phyloP scores from a whole-genome alignment of 805 yeast species.

The Candida verbasci region DNA sequence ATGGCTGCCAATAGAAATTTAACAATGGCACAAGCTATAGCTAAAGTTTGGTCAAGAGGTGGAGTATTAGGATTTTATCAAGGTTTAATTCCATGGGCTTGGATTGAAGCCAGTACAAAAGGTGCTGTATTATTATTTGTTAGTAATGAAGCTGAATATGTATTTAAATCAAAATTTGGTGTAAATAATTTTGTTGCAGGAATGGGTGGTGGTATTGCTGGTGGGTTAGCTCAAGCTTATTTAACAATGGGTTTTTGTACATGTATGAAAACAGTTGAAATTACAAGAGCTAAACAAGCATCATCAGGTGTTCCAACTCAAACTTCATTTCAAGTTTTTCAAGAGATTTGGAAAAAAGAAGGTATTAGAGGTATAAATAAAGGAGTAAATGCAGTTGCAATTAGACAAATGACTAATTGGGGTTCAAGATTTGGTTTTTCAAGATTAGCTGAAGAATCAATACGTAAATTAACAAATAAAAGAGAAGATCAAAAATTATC shows the following conservation, averaged over 20 bases:
- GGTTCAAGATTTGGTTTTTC: constrained; percentile 95
- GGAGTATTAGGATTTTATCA: constrained; percentile 92
- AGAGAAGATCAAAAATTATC: constrained; percentile 52
- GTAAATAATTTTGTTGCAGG: constrained; percentile 72
- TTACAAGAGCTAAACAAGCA: constrained; percentile 81
- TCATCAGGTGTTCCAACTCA: constrained; percentile 59
- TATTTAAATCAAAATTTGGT: constrained; percentile 54
- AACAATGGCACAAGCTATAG: constrained; percentile 60
- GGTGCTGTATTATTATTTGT: constrained; percentile 95
- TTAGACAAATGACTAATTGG: constrained; percentile 98
- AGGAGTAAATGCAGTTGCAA: constrained; percentile 99
- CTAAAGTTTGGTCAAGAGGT: constrained; percentile 87
- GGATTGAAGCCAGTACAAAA: constrained; percentile 99
- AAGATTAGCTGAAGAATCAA: constrained; percentile 83
- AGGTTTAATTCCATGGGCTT: constrained; percentile 98
- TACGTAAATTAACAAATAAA: constrained; percentile 62
- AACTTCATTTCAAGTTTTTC: constrained; percentile 80
- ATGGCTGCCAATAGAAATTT: constrained; percentile 94
- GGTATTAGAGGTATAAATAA: constrained; percentile 94
- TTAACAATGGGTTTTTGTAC: constrained; percentile 97
- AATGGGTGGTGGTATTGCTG: constrained; percentile 91
- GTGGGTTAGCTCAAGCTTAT: constrained; percentile 96
- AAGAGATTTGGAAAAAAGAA: constrained; percentile 75
- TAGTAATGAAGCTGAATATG: constrained; percentile 87
- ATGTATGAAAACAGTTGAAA: constrained; percentile 98